Evolutionary conservation across 495 filamentous ascomycete genomes (phyloP).

Genomic region (Talaromyces nanjingensis): DNA sequence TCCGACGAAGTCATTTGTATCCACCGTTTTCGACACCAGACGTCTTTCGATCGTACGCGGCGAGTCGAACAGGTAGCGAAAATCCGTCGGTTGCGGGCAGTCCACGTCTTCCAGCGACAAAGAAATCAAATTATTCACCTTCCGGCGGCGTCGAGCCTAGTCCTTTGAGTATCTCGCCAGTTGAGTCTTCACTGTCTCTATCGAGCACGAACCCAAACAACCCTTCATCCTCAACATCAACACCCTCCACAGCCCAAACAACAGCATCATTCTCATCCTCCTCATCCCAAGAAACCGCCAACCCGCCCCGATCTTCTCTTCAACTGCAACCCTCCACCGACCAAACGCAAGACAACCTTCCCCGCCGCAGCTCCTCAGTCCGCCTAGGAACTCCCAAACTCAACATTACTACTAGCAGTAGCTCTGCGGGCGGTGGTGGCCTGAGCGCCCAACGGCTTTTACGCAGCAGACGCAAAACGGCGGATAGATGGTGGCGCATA

Average conservation of each 20-base stretch:
- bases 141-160: constrained; percentile 20
- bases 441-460: constrained; percentile 17
- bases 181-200: constrained; percentile 33
- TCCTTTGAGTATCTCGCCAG: constrained; percentile 25
- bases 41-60: constrained; percentile 61
- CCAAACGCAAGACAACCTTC: background rate
- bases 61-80: constrained; percentile 48
- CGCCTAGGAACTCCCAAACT: constrained; percentile 1
- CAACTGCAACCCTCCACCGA: background rate
- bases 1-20: constrained; percentile 75
- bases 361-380: constrained; percentile 1
- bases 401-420: background rate
- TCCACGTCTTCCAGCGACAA: constrained; percentile 26
- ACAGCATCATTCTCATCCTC: background rate
- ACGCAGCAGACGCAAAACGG: constrained; percentile 53
- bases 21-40: constrained; percentile 77
- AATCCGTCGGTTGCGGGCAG: constrained; percentile 38
- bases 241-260: background rate
- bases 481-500: constrained; percentile 90
- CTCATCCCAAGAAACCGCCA: constrained; percentile 4
- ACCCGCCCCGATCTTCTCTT: constrained; percentile 12
- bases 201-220: constrained; percentile 25
- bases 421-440: background rate
- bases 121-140: constrained; percentile 7
- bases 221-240: background rate